Conservation (phyloP, 1,139 yeast species). For the Hemisphaericaspora subhashii region DNA sequence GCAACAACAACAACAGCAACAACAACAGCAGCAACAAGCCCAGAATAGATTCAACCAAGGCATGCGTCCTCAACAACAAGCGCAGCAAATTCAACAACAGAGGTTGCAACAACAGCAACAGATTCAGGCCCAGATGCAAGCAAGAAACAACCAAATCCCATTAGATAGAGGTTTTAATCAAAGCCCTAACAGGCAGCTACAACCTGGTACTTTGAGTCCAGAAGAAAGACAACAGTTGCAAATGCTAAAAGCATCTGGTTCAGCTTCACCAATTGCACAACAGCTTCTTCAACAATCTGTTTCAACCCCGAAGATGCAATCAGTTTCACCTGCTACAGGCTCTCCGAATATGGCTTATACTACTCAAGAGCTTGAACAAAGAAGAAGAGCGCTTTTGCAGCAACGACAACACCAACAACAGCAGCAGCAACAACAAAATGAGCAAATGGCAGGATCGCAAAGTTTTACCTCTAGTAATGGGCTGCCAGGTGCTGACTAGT, state of each 20-base stretch:
- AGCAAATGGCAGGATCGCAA: slow-evolving; percentile 4
- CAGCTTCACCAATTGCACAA: slow-evolving; percentile 20
- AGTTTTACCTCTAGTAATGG: slow-evolving; percentile 4
- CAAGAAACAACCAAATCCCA: slow-evolving; percentile 6
- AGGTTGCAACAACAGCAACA: slow-evolving; percentile 8
- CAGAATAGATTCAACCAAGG: slow-evolving; percentile 10
- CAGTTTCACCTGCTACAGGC: slow-evolving; percentile 17
- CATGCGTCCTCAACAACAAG: slow-evolving; percentile 17
- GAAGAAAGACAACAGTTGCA: slow-evolving; percentile 40
- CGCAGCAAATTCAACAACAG: slow-evolving; percentile 21
- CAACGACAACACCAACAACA: slow-evolving; percentile 7
- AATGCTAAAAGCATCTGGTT: slow-evolving; percentile 36
- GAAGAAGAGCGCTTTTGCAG: slow-evolving; percentile 7
- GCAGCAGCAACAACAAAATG: slow-evolving; percentile 7
- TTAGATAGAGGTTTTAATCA: slow-evolving; percentile 3
- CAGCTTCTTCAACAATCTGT: slow-evolving; percentile 30
- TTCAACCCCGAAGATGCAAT: slow-evolving; percentile 20
- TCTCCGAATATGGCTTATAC: slow-evolving; percentile 26
- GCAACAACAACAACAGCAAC: slow-evolving; percentile 40
- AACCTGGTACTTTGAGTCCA: slow-evolving; percentile 34
- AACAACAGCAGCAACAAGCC: slow-evolving; percentile 16
- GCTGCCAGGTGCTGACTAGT: slow-evolving; percentile 3
- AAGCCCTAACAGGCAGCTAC: slow-evolving; percentile 14
- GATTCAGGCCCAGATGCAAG: slow-evolving; percentile 4
- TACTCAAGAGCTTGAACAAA: slow-evolving; percentile 13